phyloP scores from a whole-genome alignment of 2,329 filamentous ascomycete species.

The Drechslerella coelobrocha region DNA sequence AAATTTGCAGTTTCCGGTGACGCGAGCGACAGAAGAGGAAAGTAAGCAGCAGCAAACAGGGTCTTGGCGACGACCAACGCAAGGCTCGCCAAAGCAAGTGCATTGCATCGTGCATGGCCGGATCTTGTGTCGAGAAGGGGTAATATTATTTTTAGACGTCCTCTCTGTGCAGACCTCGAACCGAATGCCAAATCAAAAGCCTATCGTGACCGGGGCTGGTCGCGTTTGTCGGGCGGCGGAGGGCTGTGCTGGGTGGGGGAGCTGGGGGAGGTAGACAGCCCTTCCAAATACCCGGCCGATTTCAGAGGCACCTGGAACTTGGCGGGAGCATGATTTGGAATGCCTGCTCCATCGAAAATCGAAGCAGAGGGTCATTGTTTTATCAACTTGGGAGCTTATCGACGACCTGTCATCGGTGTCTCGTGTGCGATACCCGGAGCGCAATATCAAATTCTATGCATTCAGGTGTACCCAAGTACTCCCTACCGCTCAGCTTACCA shows the following conservation, averaged over 20 bases:
- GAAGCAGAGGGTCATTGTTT: not conserved
- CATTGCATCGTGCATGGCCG: no score
- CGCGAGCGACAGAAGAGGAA: not conserved
- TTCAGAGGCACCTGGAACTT: slow-evolving; percentile 11
- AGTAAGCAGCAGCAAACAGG: slow-evolving; percentile 1
- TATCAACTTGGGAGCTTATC: not conserved
- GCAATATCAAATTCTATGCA: no score
- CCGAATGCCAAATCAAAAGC: slow-evolving; percentile 35
- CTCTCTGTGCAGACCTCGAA: slow-evolving; percentile 8
- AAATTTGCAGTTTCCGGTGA: not conserved
- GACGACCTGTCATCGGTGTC: not conserved
- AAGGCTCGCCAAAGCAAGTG: not conserved
- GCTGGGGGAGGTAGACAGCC: no score
- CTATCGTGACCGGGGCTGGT: slow-evolving; percentile 19
- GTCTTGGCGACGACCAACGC: not conserved
- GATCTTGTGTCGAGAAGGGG: slow-evolving; percentile 12
- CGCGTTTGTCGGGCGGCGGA: slow-evolving; percentile 42
- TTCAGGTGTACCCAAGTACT: no score
- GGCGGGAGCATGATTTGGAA: slow-evolving; percentile 44
- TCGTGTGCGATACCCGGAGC: no score
- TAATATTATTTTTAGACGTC: slow-evolving; percentile 33
- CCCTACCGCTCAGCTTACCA: not conserved
- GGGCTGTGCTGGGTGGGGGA: slow-evolving; percentile 46
- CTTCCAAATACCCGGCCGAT: slow-evolving; percentile 41
- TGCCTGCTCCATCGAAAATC: slow-evolving; percentile 1